Percentiles rank a stretch among this genome's conserved stretches.
These are phyloP conservation scores for Lepiota brunneoincarnata DNA, from an alignment of 768 basidiomycete species.

Conservation along the genomic window DNA sequence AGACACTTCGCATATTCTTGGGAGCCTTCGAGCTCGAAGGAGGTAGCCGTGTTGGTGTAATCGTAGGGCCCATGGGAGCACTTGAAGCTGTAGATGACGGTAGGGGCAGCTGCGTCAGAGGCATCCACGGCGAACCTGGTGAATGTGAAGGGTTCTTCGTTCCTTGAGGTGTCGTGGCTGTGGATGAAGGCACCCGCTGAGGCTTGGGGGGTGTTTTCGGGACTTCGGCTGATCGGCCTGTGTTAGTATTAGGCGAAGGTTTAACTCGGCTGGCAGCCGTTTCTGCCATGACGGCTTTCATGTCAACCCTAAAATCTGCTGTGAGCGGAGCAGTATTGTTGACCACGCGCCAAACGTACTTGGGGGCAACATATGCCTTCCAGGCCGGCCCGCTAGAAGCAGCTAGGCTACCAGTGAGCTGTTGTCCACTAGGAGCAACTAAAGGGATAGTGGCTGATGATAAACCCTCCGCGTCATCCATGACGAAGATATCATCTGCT, in stretches of 20 bases:
- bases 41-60: conserved; percentile 55
- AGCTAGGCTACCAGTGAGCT: not conserved
- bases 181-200: not conserved
- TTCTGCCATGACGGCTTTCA: conserved; percentile 87
- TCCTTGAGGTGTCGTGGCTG: not conserved
- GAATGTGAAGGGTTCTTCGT: not conserved
- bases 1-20: conserved; percentile 38
- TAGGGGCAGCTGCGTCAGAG: not conserved
- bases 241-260: conserved; percentile 1
- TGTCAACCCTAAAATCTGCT: conserved; percentile 57
- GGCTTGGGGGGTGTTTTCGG: conserved; percentile 3
- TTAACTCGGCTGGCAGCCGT: conserved; percentile 33
- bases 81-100: not conserved
- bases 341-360: conserved; percentile 34
- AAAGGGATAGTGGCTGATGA: conserved; percentile 31
- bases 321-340: conserved; percentile 5
- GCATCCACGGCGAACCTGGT: not conserved
- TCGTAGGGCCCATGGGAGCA: conserved; percentile 57
- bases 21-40: conserved; percentile 19
- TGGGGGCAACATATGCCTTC: conserved; percentile 48
- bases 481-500: conserved; percentile 73
- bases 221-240: not conserved
- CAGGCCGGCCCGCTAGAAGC: conserved; percentile 32
- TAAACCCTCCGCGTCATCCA: conserved; percentile 69
- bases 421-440: conserved; percentile 15